Percentiles rank a stretch among this genome's conserved stretches.
Conservation (phyloP, 192 early-diverging fungal genomes). For the Backusella westeae region DNA sequence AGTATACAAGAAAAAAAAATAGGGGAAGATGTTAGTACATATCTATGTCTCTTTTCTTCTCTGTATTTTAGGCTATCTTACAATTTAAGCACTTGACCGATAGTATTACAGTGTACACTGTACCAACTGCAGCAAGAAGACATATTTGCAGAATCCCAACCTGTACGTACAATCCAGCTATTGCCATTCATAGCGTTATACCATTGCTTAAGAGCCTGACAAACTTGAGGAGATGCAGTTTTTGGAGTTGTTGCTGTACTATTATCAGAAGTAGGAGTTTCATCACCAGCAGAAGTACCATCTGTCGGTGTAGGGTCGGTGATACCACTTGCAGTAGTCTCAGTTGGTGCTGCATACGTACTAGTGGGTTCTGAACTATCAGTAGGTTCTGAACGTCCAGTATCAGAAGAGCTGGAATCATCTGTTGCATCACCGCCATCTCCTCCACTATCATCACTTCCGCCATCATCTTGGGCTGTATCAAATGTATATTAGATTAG, state of each 20-base stretch:
- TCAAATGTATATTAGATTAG: not conserved
- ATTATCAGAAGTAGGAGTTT: not conserved
- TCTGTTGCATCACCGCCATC: not conserved
- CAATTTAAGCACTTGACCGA: constrained; percentile 30
- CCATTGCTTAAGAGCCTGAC: constrained; percentile 23
- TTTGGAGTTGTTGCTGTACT: not conserved
- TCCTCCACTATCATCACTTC: not conserved
- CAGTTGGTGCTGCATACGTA: not conserved
- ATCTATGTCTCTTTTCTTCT: not conserved
- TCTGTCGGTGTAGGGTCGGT: not conserved
- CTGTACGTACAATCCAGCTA: constrained; percentile 24
- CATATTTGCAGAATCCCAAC: constrained; percentile 31
- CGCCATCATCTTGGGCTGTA: not conserved
- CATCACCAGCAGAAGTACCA: not conserved
- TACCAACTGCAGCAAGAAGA: constrained; percentile 32
- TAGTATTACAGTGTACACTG: constrained; percentile 23
- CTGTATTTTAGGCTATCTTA: constrained; percentile 6
- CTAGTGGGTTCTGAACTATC: not conserved
- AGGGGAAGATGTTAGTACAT: not conserved
- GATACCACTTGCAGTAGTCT: not conserved
- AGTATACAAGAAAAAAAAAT: not conserved
- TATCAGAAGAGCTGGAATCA: not conserved
- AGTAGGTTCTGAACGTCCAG: not conserved
- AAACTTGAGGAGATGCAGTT: not conserved
- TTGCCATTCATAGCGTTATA: constrained; percentile 19